Base-by-base conservation (phyloP, 2,329 filamentous ascomycete species). In the Ascochyta lentis region DNA sequence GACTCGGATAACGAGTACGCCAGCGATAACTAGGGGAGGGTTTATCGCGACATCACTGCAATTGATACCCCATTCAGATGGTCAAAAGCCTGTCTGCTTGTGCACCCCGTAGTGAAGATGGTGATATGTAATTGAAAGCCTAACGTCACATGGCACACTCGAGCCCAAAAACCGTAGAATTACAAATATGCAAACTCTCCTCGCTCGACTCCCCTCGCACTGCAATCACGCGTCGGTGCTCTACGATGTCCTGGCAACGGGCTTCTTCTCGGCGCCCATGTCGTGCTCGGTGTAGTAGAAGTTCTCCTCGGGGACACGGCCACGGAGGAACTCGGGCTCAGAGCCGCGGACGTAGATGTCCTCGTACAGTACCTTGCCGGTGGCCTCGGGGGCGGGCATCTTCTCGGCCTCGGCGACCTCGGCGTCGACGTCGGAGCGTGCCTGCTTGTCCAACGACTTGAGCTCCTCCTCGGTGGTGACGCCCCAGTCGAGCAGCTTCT, bases 401-500 rank as follows among this genome's bases (percentile, higher is more conserved):
- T 87, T 84, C 87, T 99, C 95, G 49, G 95, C 95, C 71, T 86
- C 84, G 60, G 89, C 90, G 54, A 97, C 94, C 84, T 99, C 94
- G 65, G 86, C 88, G 77, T 95, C 93, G 74, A 99, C 92, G 73
- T 88, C 83, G 76, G 80, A 83, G 75, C 93, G 89, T 16, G 95
- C 93, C 73, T 96, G 87, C 87, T 97, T 98, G 84, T 99, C 95
- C 68, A 99, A 88, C 65, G 78, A 78, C 90, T 99, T 99, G 78
- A 99, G 89, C 81, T 98, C 94, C 37, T 97, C 93, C 84, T 99
- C 95, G 59, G 84, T 87, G 68, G 88, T 88, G 66, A 99, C 89
- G 58, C 86, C 86, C 95, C 95, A 99, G 80, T 99, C 95, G 56
- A 99, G 82, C 66, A 99, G 89, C 85, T 96, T 96, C 84, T 95